phyloP scores from a whole-genome alignment of 2,329 filamentous ascomycete genomes.

The Colletotrichum sp. region DNA sequence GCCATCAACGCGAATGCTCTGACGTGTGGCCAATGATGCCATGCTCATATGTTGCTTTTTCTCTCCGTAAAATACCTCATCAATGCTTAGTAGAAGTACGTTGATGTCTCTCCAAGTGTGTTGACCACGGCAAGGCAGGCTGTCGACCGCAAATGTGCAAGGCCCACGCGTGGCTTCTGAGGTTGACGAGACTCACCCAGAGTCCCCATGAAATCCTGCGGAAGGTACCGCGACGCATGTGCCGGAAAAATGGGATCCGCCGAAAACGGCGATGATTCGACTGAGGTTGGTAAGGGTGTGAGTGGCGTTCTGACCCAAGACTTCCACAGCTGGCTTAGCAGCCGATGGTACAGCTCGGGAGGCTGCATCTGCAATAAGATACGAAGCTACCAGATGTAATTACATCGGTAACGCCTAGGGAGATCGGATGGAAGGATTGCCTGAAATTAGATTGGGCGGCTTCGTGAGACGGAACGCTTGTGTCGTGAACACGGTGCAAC shows the following conservation, averaged over 20 bases:
- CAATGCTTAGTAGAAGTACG: not conserved
- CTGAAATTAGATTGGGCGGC: not conserved
- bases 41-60: not conserved
- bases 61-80: not conserved
- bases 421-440: not conserved
- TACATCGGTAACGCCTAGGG: not conserved
- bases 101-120: not conserved
- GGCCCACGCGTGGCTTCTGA: not conserved
- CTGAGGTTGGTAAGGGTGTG: not conserved
- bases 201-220: not conserved
- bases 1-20: not conserved
- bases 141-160: not conserved
- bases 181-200: not conserved
- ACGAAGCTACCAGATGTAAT: not conserved
- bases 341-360: not conserved
- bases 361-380: not conserved
- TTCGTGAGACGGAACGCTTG: not conserved
- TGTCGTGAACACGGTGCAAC: not conserved
- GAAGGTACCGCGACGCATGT: not conserved
- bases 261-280: not conserved
- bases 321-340: not conserved
- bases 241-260: not conserved
- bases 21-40: not conserved
- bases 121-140: not conserved
- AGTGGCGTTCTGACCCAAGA: not conserved